Conservation (phyloP, 192 early-diverging fungal species). For the Entomortierella lignicola region DNA sequence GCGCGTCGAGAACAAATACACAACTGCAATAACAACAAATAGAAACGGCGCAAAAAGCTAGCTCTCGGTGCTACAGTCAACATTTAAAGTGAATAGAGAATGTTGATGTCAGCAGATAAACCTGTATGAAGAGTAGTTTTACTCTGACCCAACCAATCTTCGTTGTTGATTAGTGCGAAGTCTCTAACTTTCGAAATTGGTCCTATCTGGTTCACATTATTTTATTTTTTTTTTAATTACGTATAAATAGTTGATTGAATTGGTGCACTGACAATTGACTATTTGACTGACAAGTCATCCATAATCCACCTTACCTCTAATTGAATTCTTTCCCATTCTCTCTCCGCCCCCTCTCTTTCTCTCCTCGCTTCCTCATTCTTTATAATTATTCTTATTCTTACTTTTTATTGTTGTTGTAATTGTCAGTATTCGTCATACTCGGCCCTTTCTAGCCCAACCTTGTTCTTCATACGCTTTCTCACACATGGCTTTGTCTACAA, state of each 20-base stretch:
- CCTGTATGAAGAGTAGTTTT: no score
- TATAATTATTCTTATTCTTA: neutral
- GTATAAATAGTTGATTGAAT: neutral
- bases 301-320: neutral
- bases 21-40: no score
- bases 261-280: neutral
- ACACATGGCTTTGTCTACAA: slow-evolving; percentile 49
- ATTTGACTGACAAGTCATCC: neutral
- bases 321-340: no score
- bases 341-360: neutral
- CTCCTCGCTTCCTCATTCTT: neutral
- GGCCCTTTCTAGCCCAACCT: neutral
- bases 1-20: no score
- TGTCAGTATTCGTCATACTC: no score
- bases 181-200: neutral
- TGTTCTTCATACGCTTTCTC: neutral
- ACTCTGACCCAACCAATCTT: no score
- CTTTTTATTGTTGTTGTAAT: neutral
- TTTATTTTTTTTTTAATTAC: neutral
- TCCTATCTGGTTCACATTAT: neutral
- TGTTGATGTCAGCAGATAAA: no score
- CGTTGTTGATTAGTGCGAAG: no score
- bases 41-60: no score
- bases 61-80: no score
- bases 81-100: no score